phyloP scores from a whole-genome alignment of 2,329 filamentous ascomycete genomes.

The Colletotrichum sp. region DNA sequence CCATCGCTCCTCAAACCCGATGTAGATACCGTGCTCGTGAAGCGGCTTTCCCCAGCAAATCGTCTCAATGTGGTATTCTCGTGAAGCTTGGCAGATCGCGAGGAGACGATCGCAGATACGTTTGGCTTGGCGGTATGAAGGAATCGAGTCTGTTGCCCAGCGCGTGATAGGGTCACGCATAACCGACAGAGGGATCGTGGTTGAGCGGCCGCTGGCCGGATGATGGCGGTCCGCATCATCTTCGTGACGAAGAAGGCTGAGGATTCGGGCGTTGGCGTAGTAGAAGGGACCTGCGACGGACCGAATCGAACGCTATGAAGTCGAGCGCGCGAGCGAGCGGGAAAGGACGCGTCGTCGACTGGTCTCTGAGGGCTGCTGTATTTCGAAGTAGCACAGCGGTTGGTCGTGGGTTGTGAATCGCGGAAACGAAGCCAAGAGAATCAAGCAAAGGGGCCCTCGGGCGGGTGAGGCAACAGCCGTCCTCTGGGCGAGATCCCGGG shows the following conservation, averaged over 20 bases:
- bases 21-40: conserved; percentile 1
- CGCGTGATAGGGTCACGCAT: conserved; percentile 41
- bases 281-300: background rate
- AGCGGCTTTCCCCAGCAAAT: background rate
- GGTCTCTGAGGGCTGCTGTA: conserved; percentile 1
- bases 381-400: background rate
- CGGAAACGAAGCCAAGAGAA: conserved; percentile 10
- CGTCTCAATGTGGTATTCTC: conserved; percentile 9
- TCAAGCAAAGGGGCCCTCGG: conserved; percentile 7
- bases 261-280: background rate
- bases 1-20: background rate
- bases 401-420: background rate
- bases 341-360: background rate
- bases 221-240: conserved; percentile 43
- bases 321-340: background rate
- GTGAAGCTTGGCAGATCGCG: conserved; percentile 8
- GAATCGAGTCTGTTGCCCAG: conserved; percentile 8
- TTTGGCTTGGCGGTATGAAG: conserved; percentile 22
- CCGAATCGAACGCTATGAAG: background rate
- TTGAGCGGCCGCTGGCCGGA: conserved; percentile 24
- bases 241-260: background rate
- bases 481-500: background rate
- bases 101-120: conserved; percentile 6
- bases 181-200: conserved; percentile 45
- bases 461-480: background rate